These are phyloP conservation scores for Cardiospermum halicacabum DNA, from an alignment of 345 rosid genomes.

Conservation along the genomic window DNA sequence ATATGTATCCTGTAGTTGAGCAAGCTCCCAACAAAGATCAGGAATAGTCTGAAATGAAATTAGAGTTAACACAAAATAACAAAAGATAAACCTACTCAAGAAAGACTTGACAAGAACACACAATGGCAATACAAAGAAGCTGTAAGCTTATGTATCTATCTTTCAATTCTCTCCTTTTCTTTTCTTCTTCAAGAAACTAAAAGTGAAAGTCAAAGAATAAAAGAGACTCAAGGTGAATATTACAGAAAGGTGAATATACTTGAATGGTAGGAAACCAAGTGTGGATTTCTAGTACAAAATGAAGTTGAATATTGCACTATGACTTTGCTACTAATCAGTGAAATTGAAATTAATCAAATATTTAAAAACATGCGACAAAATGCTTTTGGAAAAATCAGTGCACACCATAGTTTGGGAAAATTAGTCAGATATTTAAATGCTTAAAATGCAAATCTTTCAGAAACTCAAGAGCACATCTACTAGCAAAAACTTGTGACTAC, in stretches of 20 bases:
- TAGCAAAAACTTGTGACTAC: background rate
- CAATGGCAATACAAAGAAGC: background rate
- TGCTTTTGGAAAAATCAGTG: background rate
- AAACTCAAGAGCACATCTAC: background rate
- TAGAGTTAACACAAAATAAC: slow-evolving; percentile 6
- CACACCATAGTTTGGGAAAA: background rate
- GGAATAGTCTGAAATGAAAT: slow-evolving; percentile 66
- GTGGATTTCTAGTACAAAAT: no score
- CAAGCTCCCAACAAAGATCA: slow-evolving; percentile 93
- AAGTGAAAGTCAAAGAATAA: background rate
- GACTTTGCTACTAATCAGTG: no score
- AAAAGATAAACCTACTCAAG: background rate
- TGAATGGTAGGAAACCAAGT: no score
- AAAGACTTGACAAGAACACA: background rate
- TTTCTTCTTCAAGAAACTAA: background rate
- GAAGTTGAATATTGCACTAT: no score
- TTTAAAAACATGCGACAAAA: background rate
- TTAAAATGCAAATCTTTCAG: background rate
- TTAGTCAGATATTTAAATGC: background rate
- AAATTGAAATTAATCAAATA: no score
- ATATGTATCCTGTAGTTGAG: slow-evolving; percentile 91
- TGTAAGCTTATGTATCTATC: background rate
- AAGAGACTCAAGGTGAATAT: background rate
- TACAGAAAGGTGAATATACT: no score
- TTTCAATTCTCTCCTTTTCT: background rate